Evolutionary conservation across 495 filamentous ascomycete genomes (phyloP), one percentile per base, ranked within the genome.

Genomic region (Penicillium robsamsonii): DNA sequence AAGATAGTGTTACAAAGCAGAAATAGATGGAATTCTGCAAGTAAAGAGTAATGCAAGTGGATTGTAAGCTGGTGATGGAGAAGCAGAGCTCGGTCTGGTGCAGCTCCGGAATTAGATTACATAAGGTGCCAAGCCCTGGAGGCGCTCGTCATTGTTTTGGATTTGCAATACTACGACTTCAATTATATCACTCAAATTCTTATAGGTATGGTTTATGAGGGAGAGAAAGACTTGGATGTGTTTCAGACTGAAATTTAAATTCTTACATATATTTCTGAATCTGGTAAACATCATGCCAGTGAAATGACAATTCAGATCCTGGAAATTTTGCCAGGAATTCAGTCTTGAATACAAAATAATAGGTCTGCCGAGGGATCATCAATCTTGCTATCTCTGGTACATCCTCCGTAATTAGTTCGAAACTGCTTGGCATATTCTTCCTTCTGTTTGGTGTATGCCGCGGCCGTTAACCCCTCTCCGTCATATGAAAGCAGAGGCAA

Each of bases 51-150:
- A 69, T 68, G 67, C 46, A 46, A 60, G 62, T 67, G 62, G 61
- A 66, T 68, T 71, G 63, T 70, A 66, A 75, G 74, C 70, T 76
- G 72, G 70, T 68, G 67, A 69, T 71, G 70, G 68, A 60, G 66
- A 68, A 64, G 57, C 65, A 70, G 63, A 70, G 69, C 67, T 67
- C 66, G 55, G 57, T 56, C 60, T 64, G 68, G 71, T 72, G 72
- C 69, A 76, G 73, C 73, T 76, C 53, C 65, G 59, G 25, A 30
- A 22, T 30, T 18, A 17, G 61, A 55, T 75, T 76, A 76, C 62
- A 59, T 76, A 73, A 76, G 3, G 42, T 35, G 50, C 58, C 60
- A 61, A 68, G 35, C n/a, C 35, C 35, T 38, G 35, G n/a, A 38
- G 69, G 57, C 17, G 60, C 55, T 62, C 60, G 67, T 70, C 65